Evolutionary conservation across 306 rosid genomes (phyloP).

Genomic region (Cajanus cajan): DNA sequence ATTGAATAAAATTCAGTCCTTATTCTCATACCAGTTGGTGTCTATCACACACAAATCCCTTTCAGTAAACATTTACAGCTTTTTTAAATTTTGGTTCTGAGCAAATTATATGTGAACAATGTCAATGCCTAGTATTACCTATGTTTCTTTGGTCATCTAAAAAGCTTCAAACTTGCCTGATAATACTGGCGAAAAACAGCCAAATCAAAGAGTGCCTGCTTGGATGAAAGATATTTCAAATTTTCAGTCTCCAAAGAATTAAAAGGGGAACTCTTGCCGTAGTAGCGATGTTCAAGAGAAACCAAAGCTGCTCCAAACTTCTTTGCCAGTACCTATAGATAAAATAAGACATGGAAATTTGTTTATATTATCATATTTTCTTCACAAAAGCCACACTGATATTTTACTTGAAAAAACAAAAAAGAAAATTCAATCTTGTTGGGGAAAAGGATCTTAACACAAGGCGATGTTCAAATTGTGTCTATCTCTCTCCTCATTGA

Average conservation of each 20-base stretch:
- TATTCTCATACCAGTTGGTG: too few species aligned
- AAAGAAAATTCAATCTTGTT: neutral
- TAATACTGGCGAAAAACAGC: slow-evolving; percentile 84
- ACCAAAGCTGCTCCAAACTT: slow-evolving; percentile 94
- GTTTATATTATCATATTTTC: neutral
- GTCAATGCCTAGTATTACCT: neutral
- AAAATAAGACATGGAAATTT: slow-evolving; percentile 17
- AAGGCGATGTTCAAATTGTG: neutral
- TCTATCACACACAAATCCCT: neutral
- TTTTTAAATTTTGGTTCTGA: neutral
- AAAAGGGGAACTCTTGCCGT: slow-evolving; percentile 81
- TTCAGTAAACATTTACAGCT: neutral
- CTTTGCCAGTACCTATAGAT: slow-evolving; percentile 77
- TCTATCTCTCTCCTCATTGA: neutral
- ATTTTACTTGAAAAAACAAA: neutral
- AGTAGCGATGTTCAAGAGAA: slow-evolving; percentile 93
- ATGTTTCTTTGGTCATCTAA: neutral
- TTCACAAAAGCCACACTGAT: neutral
- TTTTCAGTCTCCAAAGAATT: slow-evolving; percentile 65
- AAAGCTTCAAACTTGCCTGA: slow-evolving; percentile 53
- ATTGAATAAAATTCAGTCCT: too few species aligned
- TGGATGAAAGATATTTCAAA: slow-evolving; percentile 84
- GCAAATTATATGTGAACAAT: neutral
- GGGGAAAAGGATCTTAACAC: neutral
- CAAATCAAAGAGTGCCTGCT: slow-evolving; percentile 94